A percentile compares a stretch with the other conserved stretches of the same genome.
Conservation (phyloP, 2,329 filamentous ascomycete species). For the Cladosporium sp. region DNA sequence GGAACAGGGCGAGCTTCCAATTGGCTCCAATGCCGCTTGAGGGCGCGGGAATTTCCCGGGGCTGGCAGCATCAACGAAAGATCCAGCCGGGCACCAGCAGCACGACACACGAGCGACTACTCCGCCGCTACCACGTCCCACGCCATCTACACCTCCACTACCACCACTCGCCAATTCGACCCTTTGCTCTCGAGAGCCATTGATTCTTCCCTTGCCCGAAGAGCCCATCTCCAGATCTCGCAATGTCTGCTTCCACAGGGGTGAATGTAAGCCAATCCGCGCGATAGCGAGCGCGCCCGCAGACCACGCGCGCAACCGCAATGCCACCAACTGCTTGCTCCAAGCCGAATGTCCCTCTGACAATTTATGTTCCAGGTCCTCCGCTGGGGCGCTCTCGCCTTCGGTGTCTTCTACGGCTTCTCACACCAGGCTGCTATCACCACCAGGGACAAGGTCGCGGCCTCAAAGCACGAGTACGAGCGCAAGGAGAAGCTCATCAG, state of each 20-base stretch:
- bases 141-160: conserved; percentile 1
- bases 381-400: conserved; percentile 89
- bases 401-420: conserved; percentile 93
- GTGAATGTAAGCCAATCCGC: conserved; percentile 27
- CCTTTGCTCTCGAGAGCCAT: conserved; percentile 12
- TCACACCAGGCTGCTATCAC: conserved; percentile 85
- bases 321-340: not conserved
- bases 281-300: conserved; percentile 3
- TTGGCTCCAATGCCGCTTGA: conserved; percentile 4
- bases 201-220: not conserved
- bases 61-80: conserved; percentile 4
- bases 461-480: conserved; percentile 79
- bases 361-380: conserved; percentile 66
- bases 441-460: conserved; percentile 66
- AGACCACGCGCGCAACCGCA: conserved; percentile 4
- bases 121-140: conserved; percentile 11
- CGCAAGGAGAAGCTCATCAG: conserved; percentile 90
- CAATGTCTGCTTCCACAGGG: conserved; percentile 30
- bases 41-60: not conserved
- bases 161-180: conserved; percentile 2
- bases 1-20: conserved; percentile 4
- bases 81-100: conserved; percentile 12
- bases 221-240: conserved; percentile 14
- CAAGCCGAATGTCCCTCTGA: conserved; percentile 8
- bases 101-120: conserved; percentile 13